phyloP scores from a whole-genome alignment of 495 filamentous ascomycete genomes.

The Aspergillus campestris region DNA sequence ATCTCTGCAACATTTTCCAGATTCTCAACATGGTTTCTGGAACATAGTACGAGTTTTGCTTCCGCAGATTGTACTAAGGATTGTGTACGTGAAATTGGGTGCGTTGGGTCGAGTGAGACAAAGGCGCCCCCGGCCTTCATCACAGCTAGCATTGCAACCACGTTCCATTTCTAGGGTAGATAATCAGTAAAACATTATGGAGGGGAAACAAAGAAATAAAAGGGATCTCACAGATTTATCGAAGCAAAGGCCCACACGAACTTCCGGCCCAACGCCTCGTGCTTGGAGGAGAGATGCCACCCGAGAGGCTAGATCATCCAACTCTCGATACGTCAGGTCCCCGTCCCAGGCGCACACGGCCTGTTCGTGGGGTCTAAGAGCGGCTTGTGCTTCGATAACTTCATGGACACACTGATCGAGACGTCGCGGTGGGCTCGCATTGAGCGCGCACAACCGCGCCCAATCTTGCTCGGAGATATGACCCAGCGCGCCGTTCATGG shows the following conservation, averaged over 20 bases:
- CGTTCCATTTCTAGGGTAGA: slow-evolving; percentile 40
- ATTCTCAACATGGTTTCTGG: slow-evolving; percentile 22
- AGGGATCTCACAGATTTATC: slow-evolving; percentile 45
- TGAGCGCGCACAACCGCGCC: slow-evolving; percentile 35
- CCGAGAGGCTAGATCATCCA: slow-evolving; percentile 38
- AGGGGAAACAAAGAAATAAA: slow-evolving; percentile 14
- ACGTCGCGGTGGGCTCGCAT: slow-evolving; percentile 17
- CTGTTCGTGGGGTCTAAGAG: slow-evolving; percentile 30
- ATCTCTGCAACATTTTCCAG: slow-evolving; percentile 21
- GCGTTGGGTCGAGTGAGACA: slow-evolving; percentile 50
- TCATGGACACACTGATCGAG: slow-evolving; percentile 46
- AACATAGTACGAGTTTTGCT: slow-evolving; percentile 46
- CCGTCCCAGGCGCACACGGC: slow-evolving; percentile 54
- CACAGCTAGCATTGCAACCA: slow-evolving; percentile 48
- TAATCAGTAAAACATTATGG: slow-evolving; percentile 17
- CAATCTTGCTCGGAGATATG: slow-evolving; percentile 32
- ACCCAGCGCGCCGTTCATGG: slow-evolving; percentile 25
- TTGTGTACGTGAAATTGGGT: slow-evolving; percentile 45
- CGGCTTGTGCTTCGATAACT: slow-evolving; percentile 36
- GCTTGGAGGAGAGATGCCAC: slow-evolving; percentile 38
- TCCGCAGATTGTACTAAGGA: slow-evolving; percentile 31
- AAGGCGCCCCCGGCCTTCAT: slow-evolving; percentile 52
- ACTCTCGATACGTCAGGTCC: slow-evolving; percentile 44
- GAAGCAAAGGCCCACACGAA: slow-evolving; percentile 45
- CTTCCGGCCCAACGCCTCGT: slow-evolving; percentile 41